phyloP scores from a whole-genome alignment of 345 rosid genomes.

The Salix brachista region DNA sequence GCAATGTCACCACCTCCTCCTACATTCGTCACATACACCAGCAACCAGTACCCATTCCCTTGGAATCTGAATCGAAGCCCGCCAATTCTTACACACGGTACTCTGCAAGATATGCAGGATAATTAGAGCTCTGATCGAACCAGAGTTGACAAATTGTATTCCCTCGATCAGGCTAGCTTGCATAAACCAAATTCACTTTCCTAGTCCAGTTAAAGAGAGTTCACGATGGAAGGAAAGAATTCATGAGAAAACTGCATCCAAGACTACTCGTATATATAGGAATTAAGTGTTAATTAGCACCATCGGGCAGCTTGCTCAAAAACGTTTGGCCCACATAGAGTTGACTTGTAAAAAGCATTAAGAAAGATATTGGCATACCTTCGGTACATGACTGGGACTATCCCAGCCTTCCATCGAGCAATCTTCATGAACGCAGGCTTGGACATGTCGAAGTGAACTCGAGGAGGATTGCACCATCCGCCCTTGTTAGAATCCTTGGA shows the following conservation, averaged over 20 bases:
- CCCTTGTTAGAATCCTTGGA: conserved; percentile 55
- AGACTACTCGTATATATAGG: not conserved
- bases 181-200: too few relatives aligned
- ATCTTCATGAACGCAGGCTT: conserved; percentile 87
- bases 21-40: conserved; percentile 26
- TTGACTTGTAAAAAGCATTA: not conserved
- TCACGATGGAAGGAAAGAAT: too few relatives aligned
- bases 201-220: too few relatives aligned
- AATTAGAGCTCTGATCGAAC: not conserved
- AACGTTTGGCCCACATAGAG: not conserved
- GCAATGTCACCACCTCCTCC: conserved; percentile 31
- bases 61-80: conserved; percentile 27
- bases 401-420: conserved; percentile 84
- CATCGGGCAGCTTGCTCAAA: not conserved
- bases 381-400: conserved; percentile 65
- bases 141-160: too few relatives aligned
- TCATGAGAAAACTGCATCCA: too few relatives aligned
- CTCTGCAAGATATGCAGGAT: conserved; percentile 1
- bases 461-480: conserved; percentile 95
- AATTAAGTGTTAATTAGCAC: not conserved
- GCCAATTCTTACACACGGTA: conserved; percentile 16
- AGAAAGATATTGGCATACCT: conserved; percentile 30
- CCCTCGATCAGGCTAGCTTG: too few relatives aligned
- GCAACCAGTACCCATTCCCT: conserved; percentile 31
- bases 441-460: conserved; percentile 73